phyloP scores from a whole-genome alignment of 352 stramenopile genomes.

The Pythium sukuiense region DNA sequence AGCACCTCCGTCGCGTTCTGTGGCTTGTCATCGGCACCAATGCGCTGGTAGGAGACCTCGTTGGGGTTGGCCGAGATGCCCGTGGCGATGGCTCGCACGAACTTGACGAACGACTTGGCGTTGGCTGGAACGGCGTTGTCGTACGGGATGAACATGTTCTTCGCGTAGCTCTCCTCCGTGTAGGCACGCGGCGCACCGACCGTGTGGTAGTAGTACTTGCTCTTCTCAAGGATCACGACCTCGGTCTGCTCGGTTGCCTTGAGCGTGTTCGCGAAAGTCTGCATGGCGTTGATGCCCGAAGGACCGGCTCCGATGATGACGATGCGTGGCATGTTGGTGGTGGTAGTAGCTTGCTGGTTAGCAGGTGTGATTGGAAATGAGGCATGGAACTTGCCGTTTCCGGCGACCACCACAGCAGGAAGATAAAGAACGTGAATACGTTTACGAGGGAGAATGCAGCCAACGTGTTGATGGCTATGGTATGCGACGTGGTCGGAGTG shows the following conservation, averaged over 20 bases:
- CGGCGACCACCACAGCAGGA: too few species aligned
- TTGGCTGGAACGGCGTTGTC: conserved; percentile 41
- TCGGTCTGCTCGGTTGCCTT: conserved; percentile 35
- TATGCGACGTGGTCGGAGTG: too few species aligned
- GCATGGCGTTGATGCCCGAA: conserved; percentile 38
- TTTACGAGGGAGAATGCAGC: too few species aligned
- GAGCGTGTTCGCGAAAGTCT: conserved; percentile 40
- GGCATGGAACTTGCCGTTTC: too few species aligned
- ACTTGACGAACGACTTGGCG: conserved; percentile 5
- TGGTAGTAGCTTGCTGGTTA: not conserved
- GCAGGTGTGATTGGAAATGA: not conserved
- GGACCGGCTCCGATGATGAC: conserved; percentile 54
- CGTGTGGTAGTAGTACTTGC: conserved; percentile 40
- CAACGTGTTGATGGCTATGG: too few species aligned
- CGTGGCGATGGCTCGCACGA: conserved; percentile 15
- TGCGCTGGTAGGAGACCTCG: conserved; percentile 37
- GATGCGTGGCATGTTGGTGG: conserved; percentile 27
- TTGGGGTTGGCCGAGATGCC: conserved; percentile 27
- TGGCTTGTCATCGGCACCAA: conserved; percentile 36
- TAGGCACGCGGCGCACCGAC: conserved; percentile 47
- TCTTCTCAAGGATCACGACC: conserved; percentile 58
- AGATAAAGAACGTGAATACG: too few species aligned
- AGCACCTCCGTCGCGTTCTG: conserved; percentile 32
- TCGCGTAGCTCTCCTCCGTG: conserved; percentile 40
- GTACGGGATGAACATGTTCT: conserved; percentile 63